These are phyloP conservation scores for Sporothrix protearum DNA, from an alignment of 2,329 filamentous ascomycete genomes.

Conservation along the genomic window DNA sequence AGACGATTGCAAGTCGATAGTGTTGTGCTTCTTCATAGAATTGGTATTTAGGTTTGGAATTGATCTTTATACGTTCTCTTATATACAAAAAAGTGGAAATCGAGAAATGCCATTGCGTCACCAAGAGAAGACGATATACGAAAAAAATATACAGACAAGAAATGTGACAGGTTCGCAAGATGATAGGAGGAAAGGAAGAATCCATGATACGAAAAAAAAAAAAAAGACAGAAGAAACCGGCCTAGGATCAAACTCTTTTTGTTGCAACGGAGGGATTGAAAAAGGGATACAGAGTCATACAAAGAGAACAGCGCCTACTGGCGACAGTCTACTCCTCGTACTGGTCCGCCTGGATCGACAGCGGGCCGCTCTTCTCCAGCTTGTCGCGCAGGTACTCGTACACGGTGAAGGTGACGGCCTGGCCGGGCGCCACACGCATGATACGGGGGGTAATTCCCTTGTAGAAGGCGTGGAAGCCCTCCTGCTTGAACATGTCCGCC, in stretches of 20 bases:
- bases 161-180: background rate
- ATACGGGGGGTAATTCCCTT: constrained; percentile 97
- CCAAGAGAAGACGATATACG: background rate
- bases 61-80: constrained; percentile 1
- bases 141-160: background rate
- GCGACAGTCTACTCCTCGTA: constrained; percentile 60
- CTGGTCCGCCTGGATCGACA: constrained; percentile 56
- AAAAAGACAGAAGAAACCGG: background rate
- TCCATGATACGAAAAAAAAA: background rate
- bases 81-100: constrained; percentile 3
- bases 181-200: background rate
- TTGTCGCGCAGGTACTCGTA: constrained; percentile 74
- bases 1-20: background rate
- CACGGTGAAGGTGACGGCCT: constrained; percentile 74
- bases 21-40: too few relatives aligned
- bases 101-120: constrained; percentile 10
- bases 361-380: constrained; percentile 62
- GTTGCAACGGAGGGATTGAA: background rate
- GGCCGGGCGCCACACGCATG: constrained; percentile 94
- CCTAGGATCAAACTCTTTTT: background rate
- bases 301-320: background rate
- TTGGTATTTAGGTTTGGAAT: background rate
- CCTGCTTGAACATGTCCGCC: constrained; percentile 84
- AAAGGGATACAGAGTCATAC: background rate
- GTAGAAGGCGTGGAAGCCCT: constrained; percentile 93